Conservation (phyloP, 306 rosid genomes). For the Cucurbita ficifolia region DNA sequence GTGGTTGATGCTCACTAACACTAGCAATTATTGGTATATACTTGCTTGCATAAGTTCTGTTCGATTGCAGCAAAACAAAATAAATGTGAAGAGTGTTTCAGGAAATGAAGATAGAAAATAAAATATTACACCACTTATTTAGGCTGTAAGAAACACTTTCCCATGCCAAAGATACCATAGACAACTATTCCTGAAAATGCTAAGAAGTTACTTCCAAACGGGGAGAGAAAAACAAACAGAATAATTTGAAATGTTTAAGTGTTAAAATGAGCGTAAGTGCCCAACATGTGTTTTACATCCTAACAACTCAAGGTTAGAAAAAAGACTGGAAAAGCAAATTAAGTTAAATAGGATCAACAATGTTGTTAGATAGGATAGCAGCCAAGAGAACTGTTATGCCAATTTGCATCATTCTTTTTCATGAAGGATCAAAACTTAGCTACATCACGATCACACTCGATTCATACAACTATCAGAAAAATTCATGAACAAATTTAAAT, state of each 20-base stretch:
- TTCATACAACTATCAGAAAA: background rate
- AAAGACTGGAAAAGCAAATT: background rate
- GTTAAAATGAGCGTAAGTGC: background rate
- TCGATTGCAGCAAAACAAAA: conserved; percentile 8
- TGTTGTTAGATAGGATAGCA: background rate
- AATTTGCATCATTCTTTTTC: background rate
- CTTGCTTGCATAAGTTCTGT: conserved; percentile 99
- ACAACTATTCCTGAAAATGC: background rate
- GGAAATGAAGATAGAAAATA: background rate
- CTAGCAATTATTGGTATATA: conserved; percentile 99
- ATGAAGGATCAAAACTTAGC: background rate
- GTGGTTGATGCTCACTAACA: conserved; percentile 99
- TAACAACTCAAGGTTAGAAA: background rate
- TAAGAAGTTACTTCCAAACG: background rate
- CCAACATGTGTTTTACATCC: background rate
- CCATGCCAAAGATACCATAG: background rate
- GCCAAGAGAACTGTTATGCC: background rate
- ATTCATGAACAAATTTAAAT: conserved; percentile 5
- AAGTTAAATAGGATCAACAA: background rate
- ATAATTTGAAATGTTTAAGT: background rate
- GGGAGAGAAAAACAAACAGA: background rate
- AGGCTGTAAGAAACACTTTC: background rate
- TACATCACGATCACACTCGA: background rate
- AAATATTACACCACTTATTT: background rate
- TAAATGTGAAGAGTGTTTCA: conserved; percentile 1